These are phyloP conservation scores for Orbilia blumenaviensis DNA, from an alignment of 2,329 filamentous ascomycete genomes.

Conservation along the genomic window DNA sequence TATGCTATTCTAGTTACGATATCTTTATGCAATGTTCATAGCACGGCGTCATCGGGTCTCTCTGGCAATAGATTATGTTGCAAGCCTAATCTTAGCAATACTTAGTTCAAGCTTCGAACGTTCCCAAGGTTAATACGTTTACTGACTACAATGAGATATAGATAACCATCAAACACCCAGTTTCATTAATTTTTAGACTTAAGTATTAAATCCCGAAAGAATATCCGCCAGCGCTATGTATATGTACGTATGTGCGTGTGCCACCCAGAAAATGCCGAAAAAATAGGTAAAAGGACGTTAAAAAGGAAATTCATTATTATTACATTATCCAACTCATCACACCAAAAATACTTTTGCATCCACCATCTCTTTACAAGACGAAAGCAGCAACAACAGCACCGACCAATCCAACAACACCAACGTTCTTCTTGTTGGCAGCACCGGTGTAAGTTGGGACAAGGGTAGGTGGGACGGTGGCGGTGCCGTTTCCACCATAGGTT, in stretches of 20 bases:
- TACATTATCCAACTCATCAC: background rate
- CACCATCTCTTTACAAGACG: conserved; percentile 24
- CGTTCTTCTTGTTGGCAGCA: conserved; percentile 23
- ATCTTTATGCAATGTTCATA: conserved; percentile 17
- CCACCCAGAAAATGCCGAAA: background rate
- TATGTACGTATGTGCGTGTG: background rate
- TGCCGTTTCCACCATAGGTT: conserved; percentile 17
- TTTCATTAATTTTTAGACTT: conserved; percentile 8
- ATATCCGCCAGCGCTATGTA: background rate
- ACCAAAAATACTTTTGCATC: background rate
- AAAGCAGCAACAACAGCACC: conserved; percentile 30
- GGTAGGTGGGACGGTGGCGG: background rate
- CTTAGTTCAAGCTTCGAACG: background rate
- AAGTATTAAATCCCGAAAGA: background rate
- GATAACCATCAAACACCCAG: background rate
- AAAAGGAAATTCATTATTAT: conserved; percentile 1
- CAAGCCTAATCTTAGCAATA: background rate
- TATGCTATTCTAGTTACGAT: background rate
- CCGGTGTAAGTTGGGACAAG: conserved; percentile 30
- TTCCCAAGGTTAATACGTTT: background rate
- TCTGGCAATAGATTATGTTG: conserved; percentile 8
- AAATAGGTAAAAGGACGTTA: background rate
- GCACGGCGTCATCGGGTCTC: conserved; percentile 2
- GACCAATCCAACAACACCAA: conserved; percentile 28
- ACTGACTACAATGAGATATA: background rate